phyloP scores from a whole-genome alignment of 176 grass and related monocot species.

The Olyra latifolia region DNA sequence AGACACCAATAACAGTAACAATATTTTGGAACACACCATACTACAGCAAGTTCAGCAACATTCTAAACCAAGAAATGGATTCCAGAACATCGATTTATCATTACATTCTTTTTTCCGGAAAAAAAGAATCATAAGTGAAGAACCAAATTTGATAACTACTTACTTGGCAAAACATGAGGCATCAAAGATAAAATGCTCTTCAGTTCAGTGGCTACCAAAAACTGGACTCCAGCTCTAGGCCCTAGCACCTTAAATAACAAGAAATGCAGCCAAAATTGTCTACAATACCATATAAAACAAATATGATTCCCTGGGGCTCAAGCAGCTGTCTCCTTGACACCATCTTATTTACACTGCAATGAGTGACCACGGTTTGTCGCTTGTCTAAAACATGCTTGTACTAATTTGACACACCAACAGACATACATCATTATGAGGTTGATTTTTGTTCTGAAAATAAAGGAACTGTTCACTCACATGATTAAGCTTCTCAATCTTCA shows the following conservation, averaged over 20 bases:
- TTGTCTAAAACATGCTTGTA: slow-evolving; percentile 17
- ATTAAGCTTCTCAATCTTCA: slow-evolving; percentile 49
- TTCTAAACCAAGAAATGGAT: background rate
- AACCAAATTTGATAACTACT: background rate
- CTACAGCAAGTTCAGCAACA: background rate
- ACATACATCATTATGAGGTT: background rate
- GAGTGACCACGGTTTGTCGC: slow-evolving; percentile 19
- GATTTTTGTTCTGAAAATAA: slow-evolving; percentile 20
- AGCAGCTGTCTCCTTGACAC: slow-evolving; percentile 27
- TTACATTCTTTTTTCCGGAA: background rate
- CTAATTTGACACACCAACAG: slow-evolving; percentile 21
- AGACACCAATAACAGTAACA: background rate
- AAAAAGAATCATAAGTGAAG: background rate
- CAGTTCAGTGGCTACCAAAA: slow-evolving; percentile 25
- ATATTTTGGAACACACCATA: background rate
- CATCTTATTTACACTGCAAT: slow-evolving; percentile 1
- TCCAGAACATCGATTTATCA: background rate
- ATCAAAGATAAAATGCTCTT: background rate
- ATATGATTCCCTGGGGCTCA: slow-evolving; percentile 33
- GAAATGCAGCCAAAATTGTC: slow-evolving; percentile 24
- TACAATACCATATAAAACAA: slow-evolving; percentile 20
- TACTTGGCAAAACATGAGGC: background rate
- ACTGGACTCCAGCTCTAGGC: background rate
- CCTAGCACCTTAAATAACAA: slow-evolving; percentile 17
- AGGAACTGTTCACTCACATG: slow-evolving; percentile 76